Evolutionary conservation across 495 filamentous ascomycete genomes (phyloP).

Genomic region (Penicillium fimorum): DNA sequence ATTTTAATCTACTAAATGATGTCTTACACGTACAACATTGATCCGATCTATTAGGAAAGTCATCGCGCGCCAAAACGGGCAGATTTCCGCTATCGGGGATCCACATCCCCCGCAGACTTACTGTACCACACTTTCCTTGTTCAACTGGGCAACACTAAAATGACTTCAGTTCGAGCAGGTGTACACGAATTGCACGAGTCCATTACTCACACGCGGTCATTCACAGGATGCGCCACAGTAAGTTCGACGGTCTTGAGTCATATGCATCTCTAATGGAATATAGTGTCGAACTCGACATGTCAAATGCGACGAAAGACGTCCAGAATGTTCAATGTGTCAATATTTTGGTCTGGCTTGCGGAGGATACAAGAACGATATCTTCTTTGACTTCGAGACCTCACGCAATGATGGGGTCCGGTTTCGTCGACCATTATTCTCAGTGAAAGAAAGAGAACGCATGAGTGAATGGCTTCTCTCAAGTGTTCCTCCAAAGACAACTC

Average conservation of each 20-base stretch:
- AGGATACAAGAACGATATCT: conserved; percentile 27
- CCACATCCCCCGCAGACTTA: conserved; percentile 11
- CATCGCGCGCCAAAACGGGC: conserved; percentile 14
- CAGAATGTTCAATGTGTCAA: conserved; percentile 26
- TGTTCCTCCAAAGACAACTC: conserved; percentile 17
- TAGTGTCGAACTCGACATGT: conserved; percentile 28
- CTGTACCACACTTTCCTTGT: not conserved
- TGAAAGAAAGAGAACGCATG: conserved; percentile 24
- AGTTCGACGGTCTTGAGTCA: not conserved
- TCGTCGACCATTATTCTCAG: conserved; percentile 28
- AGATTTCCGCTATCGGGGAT: conserved; percentile 20
- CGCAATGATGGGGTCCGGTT: conserved; percentile 21
- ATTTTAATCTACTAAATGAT: not conserved
- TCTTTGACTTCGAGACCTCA: conserved; percentile 22
- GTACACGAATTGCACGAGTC: too few relatives aligned
- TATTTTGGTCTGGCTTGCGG: conserved; percentile 15
- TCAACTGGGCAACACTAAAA: not conserved
- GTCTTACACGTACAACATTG: not conserved
- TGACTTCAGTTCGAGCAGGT: not conserved
- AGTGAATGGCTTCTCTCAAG: conserved; percentile 22
- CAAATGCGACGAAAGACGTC: conserved; percentile 30
- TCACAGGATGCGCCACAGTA: conserved; percentile 22
- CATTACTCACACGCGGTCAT: conserved; percentile 15
- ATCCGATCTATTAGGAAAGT: conserved; percentile 3
- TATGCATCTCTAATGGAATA: conserved; percentile 1